These are phyloP conservation scores for Punctularia strigosozonata DNA, from an alignment of 768 basidiomycete species.

Conservation along the genomic window DNA sequence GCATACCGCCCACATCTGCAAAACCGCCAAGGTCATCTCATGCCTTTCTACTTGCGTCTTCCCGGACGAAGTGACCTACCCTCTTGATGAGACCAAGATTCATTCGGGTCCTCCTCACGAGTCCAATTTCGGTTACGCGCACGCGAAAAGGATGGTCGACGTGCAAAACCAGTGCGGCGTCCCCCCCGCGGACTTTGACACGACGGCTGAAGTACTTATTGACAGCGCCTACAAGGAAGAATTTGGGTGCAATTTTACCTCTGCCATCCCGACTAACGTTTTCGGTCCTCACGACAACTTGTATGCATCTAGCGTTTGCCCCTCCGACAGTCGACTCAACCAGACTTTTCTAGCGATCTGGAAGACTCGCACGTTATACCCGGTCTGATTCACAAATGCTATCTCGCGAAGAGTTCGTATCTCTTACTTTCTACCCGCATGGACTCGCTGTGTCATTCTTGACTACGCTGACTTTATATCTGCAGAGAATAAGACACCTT, in stretches of 20 bases:
- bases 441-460: neutral
- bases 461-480: slow-evolving; percentile 1
- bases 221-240: slow-evolving; percentile 89
- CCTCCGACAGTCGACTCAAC: neutral
- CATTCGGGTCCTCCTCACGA: slow-evolving; percentile 88
- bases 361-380: slow-evolving; percentile 93
- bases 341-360: slow-evolving; percentile 46
- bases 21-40: slow-evolving; percentile 74
- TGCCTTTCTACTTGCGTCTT: slow-evolving; percentile 97
- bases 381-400: slow-evolving; percentile 86
- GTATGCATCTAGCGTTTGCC: slow-evolving; percentile 24
- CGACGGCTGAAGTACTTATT: neutral
- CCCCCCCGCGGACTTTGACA: neutral
- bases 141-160: slow-evolving; percentile 93
- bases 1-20: slow-evolving; percentile 54
- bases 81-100: slow-evolving; percentile 86
- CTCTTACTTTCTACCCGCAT: neutral
- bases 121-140: slow-evolving; percentile 94
- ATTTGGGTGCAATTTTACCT: slow-evolving; percentile 90
- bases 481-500: slow-evolving; percentile 70
- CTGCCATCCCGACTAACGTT: slow-evolving; percentile 95
- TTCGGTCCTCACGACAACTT: slow-evolving; percentile 95
- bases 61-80: slow-evolving; percentile 90
- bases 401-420: slow-evolving; percentile 73
- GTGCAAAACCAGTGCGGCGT: slow-evolving; percentile 77